These are phyloP conservation scores for Candida vaughaniae DNA, from an alignment of 805 yeast genomes.

Conservation along the genomic window DNA sequence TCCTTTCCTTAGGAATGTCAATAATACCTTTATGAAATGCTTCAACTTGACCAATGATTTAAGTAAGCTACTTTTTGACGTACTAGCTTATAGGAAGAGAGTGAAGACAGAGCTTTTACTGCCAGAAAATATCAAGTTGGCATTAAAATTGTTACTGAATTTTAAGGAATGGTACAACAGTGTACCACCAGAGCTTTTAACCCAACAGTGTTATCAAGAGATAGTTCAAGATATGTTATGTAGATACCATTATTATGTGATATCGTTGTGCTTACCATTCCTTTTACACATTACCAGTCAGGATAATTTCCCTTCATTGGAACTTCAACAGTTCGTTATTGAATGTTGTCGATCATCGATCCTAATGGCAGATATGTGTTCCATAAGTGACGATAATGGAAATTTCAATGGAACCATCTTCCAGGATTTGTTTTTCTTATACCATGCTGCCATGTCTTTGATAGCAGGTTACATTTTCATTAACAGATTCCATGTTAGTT, in stretches of 20 bases:
- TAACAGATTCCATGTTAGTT: not conserved
- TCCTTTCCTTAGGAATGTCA: no score
- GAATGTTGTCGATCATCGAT: not conserved
- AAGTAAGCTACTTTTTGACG: not conserved
- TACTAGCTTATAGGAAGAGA: not conserved
- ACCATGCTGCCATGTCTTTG: constrained; percentile 8
- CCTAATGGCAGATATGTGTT: not conserved
- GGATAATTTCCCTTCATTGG: no score
- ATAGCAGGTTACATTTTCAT: constrained; percentile 3
- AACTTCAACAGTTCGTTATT: not conserved
- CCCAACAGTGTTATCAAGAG: not conserved
- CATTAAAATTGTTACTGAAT: not conserved
- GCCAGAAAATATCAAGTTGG: not conserved
- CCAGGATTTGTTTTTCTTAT: constrained; percentile 5
- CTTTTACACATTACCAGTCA: not conserved
- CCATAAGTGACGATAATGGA: not conserved
- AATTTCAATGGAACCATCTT: constrained; percentile 4
- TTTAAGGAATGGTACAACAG: not conserved
- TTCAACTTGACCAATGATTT: not conserved
- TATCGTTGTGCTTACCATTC: constrained; percentile 7
- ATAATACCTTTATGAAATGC: no score
- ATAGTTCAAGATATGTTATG: not conserved
- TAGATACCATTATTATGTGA: constrained; percentile 7
- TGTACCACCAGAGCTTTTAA: not conserved
- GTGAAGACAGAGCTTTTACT: not conserved